Percentiles rank a stretch among this genome's conserved stretches.
Conservation (phyloP, 305 asterid species). For the Fraxinus ornus region DNA sequence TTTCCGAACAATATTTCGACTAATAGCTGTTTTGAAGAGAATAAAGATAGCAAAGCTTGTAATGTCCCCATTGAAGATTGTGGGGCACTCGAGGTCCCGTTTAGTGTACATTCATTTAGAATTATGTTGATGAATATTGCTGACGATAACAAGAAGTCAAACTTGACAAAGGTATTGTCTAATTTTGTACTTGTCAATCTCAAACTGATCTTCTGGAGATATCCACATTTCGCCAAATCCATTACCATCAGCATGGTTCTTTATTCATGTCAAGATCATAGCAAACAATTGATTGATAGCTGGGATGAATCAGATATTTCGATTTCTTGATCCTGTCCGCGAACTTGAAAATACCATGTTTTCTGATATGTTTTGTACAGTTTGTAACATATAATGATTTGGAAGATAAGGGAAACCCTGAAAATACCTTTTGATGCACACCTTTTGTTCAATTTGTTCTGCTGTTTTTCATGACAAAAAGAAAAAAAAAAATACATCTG, state of each 20-base stretch:
- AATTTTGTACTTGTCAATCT: background rate
- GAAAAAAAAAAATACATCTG: background rate
- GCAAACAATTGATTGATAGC: background rate
- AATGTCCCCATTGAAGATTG: constrained; percentile 30
- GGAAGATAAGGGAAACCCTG: background rate
- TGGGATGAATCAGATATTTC: background rate
- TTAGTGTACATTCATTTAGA: constrained; percentile 30
- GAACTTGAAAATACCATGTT: background rate
- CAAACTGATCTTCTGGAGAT: background rate
- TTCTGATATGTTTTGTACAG: background rate
- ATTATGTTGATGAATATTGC: constrained; percentile 91
- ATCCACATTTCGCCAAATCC: background rate
- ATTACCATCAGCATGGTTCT: background rate
- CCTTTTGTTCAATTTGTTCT: background rate
- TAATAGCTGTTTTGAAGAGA: constrained; percentile 34
- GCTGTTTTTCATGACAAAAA: background rate
- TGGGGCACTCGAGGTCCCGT: constrained; percentile 22
- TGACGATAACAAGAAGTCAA: constrained; percentile 66
- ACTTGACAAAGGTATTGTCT: constrained; percentile 62
- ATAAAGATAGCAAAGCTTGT: constrained; percentile 35
- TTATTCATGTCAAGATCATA: background rate
- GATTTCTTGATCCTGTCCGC: background rate
- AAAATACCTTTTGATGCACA: background rate
- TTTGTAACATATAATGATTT: background rate
- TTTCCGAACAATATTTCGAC: constrained; percentile 25